phyloP scores from a whole-genome alignment of 306 rosid species.

The Trifolium repens region DNA sequence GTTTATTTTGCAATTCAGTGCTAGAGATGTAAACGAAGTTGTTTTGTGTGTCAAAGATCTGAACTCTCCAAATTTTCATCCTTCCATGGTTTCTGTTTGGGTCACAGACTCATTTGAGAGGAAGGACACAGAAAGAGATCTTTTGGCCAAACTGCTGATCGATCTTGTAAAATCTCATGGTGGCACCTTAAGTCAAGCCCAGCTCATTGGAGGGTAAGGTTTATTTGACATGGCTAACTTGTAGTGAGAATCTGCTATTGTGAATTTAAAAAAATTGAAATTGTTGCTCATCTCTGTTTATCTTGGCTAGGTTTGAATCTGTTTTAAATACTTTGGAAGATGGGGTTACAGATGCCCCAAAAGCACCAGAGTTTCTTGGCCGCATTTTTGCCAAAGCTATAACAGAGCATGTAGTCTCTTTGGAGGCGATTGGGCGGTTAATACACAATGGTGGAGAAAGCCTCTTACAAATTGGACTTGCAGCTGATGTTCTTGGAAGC shows the following conservation, averaged over 20 bases:
- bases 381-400: constrained; percentile 63
- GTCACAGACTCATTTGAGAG: constrained; percentile 85
- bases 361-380: constrained; percentile 80
- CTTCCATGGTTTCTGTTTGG: constrained; percentile 84
- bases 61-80: constrained; percentile 81
- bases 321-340: constrained; percentile 76
- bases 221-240: constrained; percentile 2
- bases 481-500: constrained; percentile 77
- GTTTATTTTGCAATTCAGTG: constrained; percentile 57
- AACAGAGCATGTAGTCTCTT: constrained; percentile 61
- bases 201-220: constrained; percentile 77
- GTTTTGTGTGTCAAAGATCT: constrained; percentile 71
- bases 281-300: neutral
- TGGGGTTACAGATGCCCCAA: constrained; percentile 80
- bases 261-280: neutral
- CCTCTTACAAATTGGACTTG: constrained; percentile 65
- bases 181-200: constrained; percentile 57
- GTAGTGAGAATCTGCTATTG: neutral
- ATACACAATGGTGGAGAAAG: constrained; percentile 67
- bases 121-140: constrained; percentile 75
- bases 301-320: constrained; percentile 65
- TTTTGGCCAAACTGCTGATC: constrained; percentile 70
- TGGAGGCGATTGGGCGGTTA: constrained; percentile 66
- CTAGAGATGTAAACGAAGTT: constrained; percentile 81
- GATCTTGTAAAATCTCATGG: constrained; percentile 62